phyloP scores from a whole-genome alignment of 2,329 filamentous ascomycete genomes.

The Niveomyces coronatus region DNA sequence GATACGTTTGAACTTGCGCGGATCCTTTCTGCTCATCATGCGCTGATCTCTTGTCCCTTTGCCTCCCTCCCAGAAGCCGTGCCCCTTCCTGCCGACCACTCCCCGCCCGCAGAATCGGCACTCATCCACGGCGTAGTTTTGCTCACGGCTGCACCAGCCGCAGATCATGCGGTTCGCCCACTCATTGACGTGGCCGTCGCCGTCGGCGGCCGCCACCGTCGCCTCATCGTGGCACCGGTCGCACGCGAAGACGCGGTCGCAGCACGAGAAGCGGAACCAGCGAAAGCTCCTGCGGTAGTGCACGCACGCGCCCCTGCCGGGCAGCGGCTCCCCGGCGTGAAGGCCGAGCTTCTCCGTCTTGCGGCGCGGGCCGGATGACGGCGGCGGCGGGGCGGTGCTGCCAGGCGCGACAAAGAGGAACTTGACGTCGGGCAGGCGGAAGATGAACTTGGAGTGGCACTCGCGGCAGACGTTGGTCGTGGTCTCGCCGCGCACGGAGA shows the following conservation, averaged over 20 bases:
- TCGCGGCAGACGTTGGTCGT: conserved; percentile 66
- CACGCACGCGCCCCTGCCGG: conserved; percentile 40
- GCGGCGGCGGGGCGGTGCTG: conserved; percentile 29
- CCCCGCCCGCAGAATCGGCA: conserved; percentile 63
- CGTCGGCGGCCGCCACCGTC: no score
- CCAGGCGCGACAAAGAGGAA: conserved; percentile 60
- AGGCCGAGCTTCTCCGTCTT: conserved; percentile 46
- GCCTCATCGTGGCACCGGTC: conserved; percentile 65
- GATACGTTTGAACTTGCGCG: conserved; percentile 58
- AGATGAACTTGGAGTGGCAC: conserved; percentile 71
- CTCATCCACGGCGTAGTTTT: conserved; percentile 66
- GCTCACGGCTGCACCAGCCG: conserved; percentile 69
- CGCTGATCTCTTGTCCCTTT: conserved; percentile 65
- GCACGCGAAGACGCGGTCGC: conserved; percentile 47
- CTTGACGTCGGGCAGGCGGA: conserved; percentile 67
- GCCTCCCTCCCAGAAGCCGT: conserved; percentile 80
- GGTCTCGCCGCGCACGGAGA: conserved; percentile 63
- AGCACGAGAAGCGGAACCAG: conserved; percentile 59
- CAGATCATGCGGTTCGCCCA: conserved; percentile 81
- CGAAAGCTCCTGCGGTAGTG: conserved; percentile 51
- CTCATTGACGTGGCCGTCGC: conserved; percentile 64
- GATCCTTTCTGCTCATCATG: conserved; percentile 67
- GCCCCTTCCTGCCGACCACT: conserved; percentile 54
- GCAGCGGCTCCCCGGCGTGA: conserved; percentile 45
- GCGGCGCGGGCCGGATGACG: conserved; percentile 30